These are phyloP conservation scores for Mortierella sp. DNA, from an alignment of 371 early-diverging fungal genomes.

Conservation along the genomic window DNA sequence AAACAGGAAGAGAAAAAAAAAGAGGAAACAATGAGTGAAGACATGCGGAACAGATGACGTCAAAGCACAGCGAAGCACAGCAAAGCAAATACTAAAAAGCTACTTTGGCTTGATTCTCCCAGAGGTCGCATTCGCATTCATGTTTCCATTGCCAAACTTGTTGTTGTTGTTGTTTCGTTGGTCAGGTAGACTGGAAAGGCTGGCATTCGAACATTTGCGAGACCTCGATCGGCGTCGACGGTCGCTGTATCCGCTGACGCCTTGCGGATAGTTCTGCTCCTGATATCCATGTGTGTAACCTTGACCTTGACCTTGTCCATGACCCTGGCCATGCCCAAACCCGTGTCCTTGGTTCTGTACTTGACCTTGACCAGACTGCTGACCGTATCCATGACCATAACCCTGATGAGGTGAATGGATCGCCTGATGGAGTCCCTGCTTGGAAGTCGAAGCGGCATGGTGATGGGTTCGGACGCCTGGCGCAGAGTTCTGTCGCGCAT, in stretches of 20 bases:
- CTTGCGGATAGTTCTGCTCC: constrained; percentile 14
- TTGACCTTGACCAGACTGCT: neutral
- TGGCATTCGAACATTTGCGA: constrained; percentile 41
- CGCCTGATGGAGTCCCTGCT: neutral
- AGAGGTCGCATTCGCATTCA: neutral
- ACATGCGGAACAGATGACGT: neutral
- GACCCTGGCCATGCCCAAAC: neutral
- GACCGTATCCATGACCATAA: constrained; percentile 10
- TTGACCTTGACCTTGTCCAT: neutral
- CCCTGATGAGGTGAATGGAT: neutral
- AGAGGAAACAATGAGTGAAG: neutral
- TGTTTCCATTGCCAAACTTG: constrained; percentile 17
- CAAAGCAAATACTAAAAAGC: neutral
- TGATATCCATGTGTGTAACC: neutral
- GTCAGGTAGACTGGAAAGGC: constrained; percentile 28
- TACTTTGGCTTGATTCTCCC: constrained; percentile 7
- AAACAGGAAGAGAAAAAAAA: neutral
- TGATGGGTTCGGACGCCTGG: constrained; percentile 11
- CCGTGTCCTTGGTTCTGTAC: neutral
- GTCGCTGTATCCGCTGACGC: constrained; percentile 20
- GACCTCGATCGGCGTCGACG: constrained; percentile 42
- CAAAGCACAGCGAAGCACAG: neutral
- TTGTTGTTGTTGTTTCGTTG: constrained; percentile 18
- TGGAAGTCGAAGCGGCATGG: constrained; percentile 1
- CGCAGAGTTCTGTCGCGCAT: constrained; percentile 28